Percentiles rank a stretch among this genome's conserved stretches.
These are phyloP conservation scores for Phyllosticta citribraziliensis DNA, from an alignment of 2,329 filamentous ascomycete genomes.

Conservation along the genomic window DNA sequence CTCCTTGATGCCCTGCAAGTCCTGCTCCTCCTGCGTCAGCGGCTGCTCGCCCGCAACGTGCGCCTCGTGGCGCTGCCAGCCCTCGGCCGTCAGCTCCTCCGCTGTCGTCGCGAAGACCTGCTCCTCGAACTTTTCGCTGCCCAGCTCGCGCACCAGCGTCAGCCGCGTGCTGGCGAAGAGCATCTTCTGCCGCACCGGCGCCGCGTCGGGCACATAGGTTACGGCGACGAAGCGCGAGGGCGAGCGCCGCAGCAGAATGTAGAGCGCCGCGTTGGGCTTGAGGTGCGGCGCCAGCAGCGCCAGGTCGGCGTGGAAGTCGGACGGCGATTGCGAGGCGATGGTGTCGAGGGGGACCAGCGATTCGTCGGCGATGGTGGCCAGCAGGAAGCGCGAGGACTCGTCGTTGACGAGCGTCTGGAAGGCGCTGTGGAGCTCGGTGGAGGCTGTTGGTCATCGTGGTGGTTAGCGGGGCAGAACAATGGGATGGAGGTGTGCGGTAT, in stretches of 20 bases:
- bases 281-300: constrained; percentile 52
- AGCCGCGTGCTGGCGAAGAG: constrained; percentile 70
- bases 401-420: constrained; percentile 61
- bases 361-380: constrained; percentile 62
- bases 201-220: constrained; percentile 70
- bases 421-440: constrained; percentile 63
- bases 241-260: constrained; percentile 62
- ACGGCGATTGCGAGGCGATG: constrained; percentile 37
- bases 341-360: constrained; percentile 52
- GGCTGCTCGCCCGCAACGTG: constrained; percentile 55
- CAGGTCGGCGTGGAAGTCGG: constrained; percentile 56
- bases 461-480: constrained; percentile 13
- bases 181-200: constrained; percentile 78
- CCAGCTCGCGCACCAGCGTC: constrained; percentile 65
- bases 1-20: constrained; percentile 59
- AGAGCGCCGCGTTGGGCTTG: constrained; percentile 57
- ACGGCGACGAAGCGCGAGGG: constrained; percentile 47
- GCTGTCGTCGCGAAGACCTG: constrained; percentile 62
- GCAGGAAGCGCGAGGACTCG: constrained; percentile 54
- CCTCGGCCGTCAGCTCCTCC: constrained; percentile 57
- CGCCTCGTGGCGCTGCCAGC: constrained; percentile 63
- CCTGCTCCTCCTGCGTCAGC: constrained; percentile 68
- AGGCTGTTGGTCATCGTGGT: constrained; percentile 43
- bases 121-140: constrained; percentile 68
- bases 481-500: not conserved